Evolutionary conservation across 306 rosid species (phyloP).

Genomic region (Vigna unguiculata): DNA sequence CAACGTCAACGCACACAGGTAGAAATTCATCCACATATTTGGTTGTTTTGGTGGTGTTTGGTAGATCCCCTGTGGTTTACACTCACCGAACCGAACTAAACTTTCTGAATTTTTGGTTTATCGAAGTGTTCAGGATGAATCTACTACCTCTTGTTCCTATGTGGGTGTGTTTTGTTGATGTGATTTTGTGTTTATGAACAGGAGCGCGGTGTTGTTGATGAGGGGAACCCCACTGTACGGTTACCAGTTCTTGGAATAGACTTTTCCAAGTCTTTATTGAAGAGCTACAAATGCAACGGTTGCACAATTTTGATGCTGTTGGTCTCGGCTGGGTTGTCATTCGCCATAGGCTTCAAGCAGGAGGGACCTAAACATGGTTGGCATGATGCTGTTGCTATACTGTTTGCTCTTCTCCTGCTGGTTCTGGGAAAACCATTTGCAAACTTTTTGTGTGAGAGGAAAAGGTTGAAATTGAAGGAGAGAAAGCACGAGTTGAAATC

Average conservation of each 20-base stretch:
- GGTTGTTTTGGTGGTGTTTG: not conserved
- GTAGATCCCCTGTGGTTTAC: not conserved
- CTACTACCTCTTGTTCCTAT: not conserved
- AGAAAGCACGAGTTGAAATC: conserved; percentile 40
- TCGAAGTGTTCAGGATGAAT: conserved; percentile 14
- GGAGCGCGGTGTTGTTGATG: not conserved
- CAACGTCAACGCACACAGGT: conserved; percentile 48
- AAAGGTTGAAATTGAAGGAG: conserved; percentile 41
- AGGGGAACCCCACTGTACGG: not conserved
- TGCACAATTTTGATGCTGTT: conserved; percentile 48
- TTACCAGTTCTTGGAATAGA: conserved; percentile 11
- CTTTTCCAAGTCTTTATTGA: conserved; percentile 41
- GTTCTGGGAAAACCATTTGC: conserved; percentile 47
- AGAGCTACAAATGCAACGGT: conserved; percentile 44
- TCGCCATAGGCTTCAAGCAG: conserved; percentile 50
- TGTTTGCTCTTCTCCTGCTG: conserved; percentile 48
- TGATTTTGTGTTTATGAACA: conserved; percentile 31
- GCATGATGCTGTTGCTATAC: conserved; percentile 63
- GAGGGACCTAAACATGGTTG: conserved; percentile 65
- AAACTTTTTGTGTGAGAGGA: conserved; percentile 43
- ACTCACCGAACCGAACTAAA: not conserved
- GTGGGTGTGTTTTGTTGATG: conserved; percentile 8
- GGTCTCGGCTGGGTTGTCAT: conserved; percentile 54
- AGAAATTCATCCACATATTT: conserved; percentile 5
- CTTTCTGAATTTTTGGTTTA: not conserved